These are phyloP conservation scores for Centaurea solstitialis DNA, from an alignment of 129 eudicot genomes.

Conservation along the genomic window DNA sequence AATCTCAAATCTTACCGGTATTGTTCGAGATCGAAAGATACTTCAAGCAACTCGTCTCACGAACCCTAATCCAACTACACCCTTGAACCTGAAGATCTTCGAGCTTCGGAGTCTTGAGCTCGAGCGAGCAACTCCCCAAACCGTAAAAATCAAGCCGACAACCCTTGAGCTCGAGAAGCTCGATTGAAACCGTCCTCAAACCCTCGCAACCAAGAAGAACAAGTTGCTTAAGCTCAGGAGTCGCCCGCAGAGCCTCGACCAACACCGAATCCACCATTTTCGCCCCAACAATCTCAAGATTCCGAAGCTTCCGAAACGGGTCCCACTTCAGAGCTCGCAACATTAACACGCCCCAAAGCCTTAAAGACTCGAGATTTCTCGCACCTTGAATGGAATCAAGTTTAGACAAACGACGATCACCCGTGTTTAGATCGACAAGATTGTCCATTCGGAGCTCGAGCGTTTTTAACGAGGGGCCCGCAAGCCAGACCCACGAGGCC, in stretches of 20 bases:
- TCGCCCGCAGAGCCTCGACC: constrained; percentile 51
- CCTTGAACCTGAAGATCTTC: constrained; percentile 82
- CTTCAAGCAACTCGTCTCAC: constrained; percentile 57
- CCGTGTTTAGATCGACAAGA: constrained; percentile 37
- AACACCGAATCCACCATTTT: constrained; percentile 62
- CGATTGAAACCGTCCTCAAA: constrained; percentile 51
- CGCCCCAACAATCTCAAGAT: constrained; percentile 88
- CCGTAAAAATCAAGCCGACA: constrained; percentile 77
- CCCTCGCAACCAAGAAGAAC: constrained; percentile 89
- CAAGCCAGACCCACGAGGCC: constrained; percentile 54
- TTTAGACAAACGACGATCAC: constrained; percentile 42
- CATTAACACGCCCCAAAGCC: constrained; percentile 86
- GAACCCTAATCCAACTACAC: constrained; percentile 72
- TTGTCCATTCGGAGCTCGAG: constrained; percentile 84
- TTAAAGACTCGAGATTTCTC: constrained; percentile 62
- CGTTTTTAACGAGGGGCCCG: constrained; percentile 46
- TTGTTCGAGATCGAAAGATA: constrained; percentile 71
- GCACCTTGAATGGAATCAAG: constrained; percentile 73
- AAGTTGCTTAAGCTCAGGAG: constrained; percentile 70
- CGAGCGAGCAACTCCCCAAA: constrained; percentile 50
- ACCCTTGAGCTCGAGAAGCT: constrained; percentile 59
- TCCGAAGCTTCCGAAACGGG: constrained; percentile 50
- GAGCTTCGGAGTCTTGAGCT: constrained; percentile 64
- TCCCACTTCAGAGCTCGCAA: constrained; percentile 71
- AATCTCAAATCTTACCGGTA: constrained; percentile 46